Evolutionary conservation across 148 eudicot species (phyloP), one percentile per base, ranked within the genome.

Genomic region (Camellia japonica): DNA sequence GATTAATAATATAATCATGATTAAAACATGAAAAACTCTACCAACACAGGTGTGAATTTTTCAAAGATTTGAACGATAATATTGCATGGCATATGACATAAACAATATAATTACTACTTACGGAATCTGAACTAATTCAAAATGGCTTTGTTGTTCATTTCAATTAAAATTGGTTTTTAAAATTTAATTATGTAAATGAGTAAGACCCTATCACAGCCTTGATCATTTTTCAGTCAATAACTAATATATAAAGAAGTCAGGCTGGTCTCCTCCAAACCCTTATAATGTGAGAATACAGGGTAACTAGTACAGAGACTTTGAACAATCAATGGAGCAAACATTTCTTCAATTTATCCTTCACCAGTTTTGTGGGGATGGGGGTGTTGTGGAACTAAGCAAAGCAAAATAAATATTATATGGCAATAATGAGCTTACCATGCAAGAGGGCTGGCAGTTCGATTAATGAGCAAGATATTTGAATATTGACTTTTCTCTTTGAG

Each of bases 361-460:
- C 19, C 18, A 3, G 10, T 61, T 61, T 61, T 16, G 65, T 4
- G 20, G 7, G 60, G 2, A 18, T 16, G 44, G 43, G 5, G 51
- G 16, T 68, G 14, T 43, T 66, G 70, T 18, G 71, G 47, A 67
- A 67, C 15, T 1, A 3, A 15, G 12, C 43, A 30, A 38, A 64
- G 3, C 15, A 64, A 78, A 10, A 70, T 58, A 51, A 62, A 59
- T 30, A 51, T 19, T 20, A 67, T 30, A 49, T 46, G 58, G 55
- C 80, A 73, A 76, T 38, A 44, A 65, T 52, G 58, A 43, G 67
- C 78, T 87, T 90, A 91, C 99, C 99, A 96, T 69, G 99, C 87
- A 58, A 96, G 88, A 85, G 94, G 95, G 60, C 90, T 96, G 71
- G 99, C 98, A 73, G 99, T 96, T 80, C 98, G 90, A 81, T 96